A percentile compares a stretch with the other conserved stretches of the same genome.
phyloP scores from a whole-genome alignment of 257 asterid species.

The Galeopsis tetrahit region DNA sequence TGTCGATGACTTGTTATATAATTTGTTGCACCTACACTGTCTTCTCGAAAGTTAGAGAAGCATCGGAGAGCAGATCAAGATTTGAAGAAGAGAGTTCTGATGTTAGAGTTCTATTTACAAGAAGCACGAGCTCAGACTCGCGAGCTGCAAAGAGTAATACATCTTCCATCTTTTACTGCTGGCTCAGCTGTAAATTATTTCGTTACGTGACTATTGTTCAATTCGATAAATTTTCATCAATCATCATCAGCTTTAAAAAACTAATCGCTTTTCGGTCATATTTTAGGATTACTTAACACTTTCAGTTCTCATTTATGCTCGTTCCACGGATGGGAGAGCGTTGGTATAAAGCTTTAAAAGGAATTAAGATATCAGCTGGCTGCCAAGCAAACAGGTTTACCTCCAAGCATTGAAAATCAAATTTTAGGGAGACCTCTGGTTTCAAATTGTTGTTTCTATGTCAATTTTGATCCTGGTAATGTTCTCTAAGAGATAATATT shows the following conservation, averaged over 20 bases:
- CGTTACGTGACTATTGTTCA: background rate
- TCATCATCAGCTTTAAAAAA: background rate
- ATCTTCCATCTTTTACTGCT: conserved; percentile 15
- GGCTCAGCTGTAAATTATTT: background rate
- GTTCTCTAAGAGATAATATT: conserved; percentile 57
- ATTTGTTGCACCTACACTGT: background rate
- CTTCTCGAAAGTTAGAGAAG: conserved; percentile 65
- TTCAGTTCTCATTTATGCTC: background rate
- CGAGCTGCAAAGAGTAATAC: conserved; percentile 82
- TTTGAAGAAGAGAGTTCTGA: conserved; percentile 72
- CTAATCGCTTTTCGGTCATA: background rate
- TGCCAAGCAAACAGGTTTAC: conserved; percentile 42
- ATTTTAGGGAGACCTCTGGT: conserved; percentile 71
- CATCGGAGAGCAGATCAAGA: conserved; percentile 82
- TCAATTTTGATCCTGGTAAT: conserved; percentile 75
- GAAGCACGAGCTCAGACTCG: conserved; percentile 83
- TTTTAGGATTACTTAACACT: background rate
- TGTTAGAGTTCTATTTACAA: conserved; percentile 79
- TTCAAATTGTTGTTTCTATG: conserved; percentile 76
- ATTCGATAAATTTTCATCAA: background rate
- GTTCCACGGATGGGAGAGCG: conserved; percentile 73
- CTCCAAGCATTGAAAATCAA: conserved; percentile 48
- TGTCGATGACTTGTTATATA: conserved; percentile 14
- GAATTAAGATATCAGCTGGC: conserved; percentile 72
- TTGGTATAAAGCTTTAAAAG: conserved; percentile 66